phyloP scores from a whole-genome alignment of 192 early-diverging fungal species.

The Martensiomyces pterosporus region DNA sequence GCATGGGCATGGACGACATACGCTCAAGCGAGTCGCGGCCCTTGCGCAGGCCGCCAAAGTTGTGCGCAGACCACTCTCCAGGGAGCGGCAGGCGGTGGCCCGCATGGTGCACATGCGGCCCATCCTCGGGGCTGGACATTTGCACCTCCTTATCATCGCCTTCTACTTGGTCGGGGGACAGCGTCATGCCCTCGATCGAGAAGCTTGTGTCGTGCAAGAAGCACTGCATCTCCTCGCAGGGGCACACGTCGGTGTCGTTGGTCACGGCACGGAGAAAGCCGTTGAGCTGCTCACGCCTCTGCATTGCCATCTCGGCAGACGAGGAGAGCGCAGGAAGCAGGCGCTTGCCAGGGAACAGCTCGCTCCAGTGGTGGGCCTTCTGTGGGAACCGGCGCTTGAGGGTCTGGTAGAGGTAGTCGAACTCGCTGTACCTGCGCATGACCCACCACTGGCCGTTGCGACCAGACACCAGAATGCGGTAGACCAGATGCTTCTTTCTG shows the following conservation, averaged over 20 bases:
- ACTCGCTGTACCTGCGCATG: slow-evolving; percentile 44
- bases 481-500: slow-evolving; percentile 29
- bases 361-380: slow-evolving; percentile 21
- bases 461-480: slow-evolving; percentile 46
- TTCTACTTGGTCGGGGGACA: neutral
- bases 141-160: no score
- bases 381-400: slow-evolving; percentile 30
- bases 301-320: slow-evolving; percentile 34
- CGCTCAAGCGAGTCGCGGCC: slow-evolving; percentile 33
- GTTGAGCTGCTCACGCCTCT: slow-evolving; percentile 44
- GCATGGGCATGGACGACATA: slow-evolving; percentile 41
- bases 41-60: neutral
- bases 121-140: no score
- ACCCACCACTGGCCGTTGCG: slow-evolving; percentile 46
- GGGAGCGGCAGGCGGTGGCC: slow-evolving; percentile 28
- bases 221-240: slow-evolving; percentile 32
- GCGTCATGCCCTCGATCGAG: slow-evolving; percentile 8
- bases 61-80: slow-evolving; percentile 3
- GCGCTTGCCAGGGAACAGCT: slow-evolving; percentile 42
- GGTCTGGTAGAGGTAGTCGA: slow-evolving; percentile 30
- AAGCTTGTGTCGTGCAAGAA: slow-evolving; percentile 41
- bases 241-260: slow-evolving; percentile 35
- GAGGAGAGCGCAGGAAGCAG: slow-evolving; percentile 18
- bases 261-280: slow-evolving; percentile 39
- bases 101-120: no score